Evolutionary conservation across 441 rosid species (phyloP).

Genomic region (Arabidopsis lyrata): DNA sequence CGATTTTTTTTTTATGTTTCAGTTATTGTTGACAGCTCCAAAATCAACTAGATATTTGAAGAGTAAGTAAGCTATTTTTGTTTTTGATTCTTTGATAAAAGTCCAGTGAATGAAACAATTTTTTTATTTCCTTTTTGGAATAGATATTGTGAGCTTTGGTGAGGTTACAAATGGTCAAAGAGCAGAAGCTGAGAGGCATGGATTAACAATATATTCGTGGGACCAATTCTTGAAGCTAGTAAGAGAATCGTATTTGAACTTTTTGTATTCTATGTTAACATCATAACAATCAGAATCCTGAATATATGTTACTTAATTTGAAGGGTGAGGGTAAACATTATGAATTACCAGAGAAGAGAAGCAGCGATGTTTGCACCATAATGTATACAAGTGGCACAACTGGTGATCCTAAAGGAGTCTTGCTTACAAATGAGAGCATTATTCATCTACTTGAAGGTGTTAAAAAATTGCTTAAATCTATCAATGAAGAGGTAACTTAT

Average conservation of each 20-base stretch:
- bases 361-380: slow-evolving; percentile 85
- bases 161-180: slow-evolving; percentile 67
- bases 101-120: slow-evolving; percentile 7
- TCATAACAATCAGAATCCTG: neutral
- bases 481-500: slow-evolving; percentile 70
- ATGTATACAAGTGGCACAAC: slow-evolving; percentile 99
- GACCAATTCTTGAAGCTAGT: slow-evolving; percentile 85
- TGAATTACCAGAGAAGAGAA: slow-evolving; percentile 84
- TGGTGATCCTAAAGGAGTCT: slow-evolving; percentile 96
- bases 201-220: slow-evolving; percentile 74
- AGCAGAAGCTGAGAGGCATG: slow-evolving; percentile 66
- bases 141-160: slow-evolving; percentile 97
- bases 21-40: slow-evolving; percentile 88
- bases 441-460: slow-evolving; percentile 80
- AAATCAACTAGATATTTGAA: slow-evolving; percentile 64
- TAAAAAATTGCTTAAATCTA: slow-evolving; percentile 58
- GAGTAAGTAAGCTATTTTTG: slow-evolving; percentile 58
- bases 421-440: slow-evolving; percentile 91
- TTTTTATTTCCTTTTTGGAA: slow-evolving; percentile 25
- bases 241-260: slow-evolving; percentile 23
- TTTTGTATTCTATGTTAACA: neutral
- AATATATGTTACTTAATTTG: neutral
- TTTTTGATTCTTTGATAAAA: slow-evolving; percentile 27
- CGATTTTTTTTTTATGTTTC: slow-evolving; percentile 37
- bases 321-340: slow-evolving; percentile 73